A percentile compares a stretch with the other conserved stretches of the same genome.
Conservation (phyloP, 164 flowering plant genomes). For the Buxus sempervirens region DNA sequence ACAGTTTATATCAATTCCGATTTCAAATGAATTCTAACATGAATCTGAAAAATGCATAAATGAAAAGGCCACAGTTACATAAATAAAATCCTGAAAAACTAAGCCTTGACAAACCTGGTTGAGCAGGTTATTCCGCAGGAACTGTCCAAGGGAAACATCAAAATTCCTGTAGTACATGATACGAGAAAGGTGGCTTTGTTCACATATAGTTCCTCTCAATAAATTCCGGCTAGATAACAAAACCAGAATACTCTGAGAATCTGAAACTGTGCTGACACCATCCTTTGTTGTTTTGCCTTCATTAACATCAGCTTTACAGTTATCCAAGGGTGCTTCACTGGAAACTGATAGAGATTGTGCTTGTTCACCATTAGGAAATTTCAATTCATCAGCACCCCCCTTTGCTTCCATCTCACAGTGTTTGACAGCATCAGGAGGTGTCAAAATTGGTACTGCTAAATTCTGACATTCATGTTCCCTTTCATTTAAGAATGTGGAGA, state of each 20-base stretch:
- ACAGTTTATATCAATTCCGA: conserved; percentile 20
- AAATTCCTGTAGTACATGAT: conserved; percentile 83
- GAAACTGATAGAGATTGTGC: conserved; percentile 14
- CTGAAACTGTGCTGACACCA: conserved; percentile 38
- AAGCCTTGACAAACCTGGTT: conserved; percentile 57
- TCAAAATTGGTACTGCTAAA: conserved; percentile 17
- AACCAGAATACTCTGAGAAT: conserved; percentile 79
- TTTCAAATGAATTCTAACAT: neutral
- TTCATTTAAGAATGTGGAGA: conserved; percentile 40
- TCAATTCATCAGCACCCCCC: conserved; percentile 28
- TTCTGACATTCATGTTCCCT: conserved; percentile 22
- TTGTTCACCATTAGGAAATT: conserved; percentile 20
- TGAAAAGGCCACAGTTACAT: neutral
- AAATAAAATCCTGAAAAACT: conserved; percentile 1
- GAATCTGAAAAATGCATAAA: neutral
- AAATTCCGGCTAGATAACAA: conserved; percentile 66
- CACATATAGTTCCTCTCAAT: conserved; percentile 55
- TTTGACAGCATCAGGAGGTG: conserved; percentile 15
- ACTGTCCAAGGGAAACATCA: conserved; percentile 83
- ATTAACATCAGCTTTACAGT: conserved; percentile 13
- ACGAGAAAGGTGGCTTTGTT: conserved; percentile 73
- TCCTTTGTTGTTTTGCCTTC: conserved; percentile 35
- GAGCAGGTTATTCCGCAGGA: conserved; percentile 61
- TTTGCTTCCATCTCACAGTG: conserved; percentile 22
- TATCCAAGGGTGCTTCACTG: conserved; percentile 24